phyloP scores from a whole-genome alignment of 257 asterid species.

The Orobanche coerulescens region DNA sequence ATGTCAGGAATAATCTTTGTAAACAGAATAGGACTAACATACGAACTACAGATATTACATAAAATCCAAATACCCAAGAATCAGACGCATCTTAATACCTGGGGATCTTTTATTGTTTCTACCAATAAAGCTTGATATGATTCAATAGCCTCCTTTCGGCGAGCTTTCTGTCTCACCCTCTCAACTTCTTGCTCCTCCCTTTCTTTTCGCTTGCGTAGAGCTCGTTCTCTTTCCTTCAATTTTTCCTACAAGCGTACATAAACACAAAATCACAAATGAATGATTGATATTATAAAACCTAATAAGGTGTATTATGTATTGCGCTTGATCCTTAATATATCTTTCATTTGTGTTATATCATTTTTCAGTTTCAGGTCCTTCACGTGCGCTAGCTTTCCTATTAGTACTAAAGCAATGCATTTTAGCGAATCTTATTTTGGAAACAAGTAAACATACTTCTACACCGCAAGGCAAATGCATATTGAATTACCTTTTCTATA shows the following conservation, averaged over 20 bases:
- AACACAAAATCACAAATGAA: slow-evolving; percentile 2
- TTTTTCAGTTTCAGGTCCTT: no score
- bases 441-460: background rate
- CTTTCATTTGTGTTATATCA: background rate
- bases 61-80: background rate
- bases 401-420: background rate
- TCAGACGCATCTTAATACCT: slow-evolving; percentile 39
- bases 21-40: background rate
- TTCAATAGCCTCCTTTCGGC: slow-evolving; percentile 86
- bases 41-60: background rate
- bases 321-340: no score
- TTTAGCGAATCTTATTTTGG: background rate
- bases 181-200: slow-evolving; percentile 99
- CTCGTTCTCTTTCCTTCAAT: slow-evolving; percentile 86
- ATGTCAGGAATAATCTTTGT: background rate
- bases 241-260: slow-evolving; percentile 50
- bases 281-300: slow-evolving; percentile 9
- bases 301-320: background rate
- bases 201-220: slow-evolving; percentile 82
- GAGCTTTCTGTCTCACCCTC: slow-evolving; percentile 89
- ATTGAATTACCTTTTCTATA: background rate
- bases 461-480: background rate
- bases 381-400: background rate
- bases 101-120: slow-evolving; percentile 91
- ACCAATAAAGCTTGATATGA: slow-evolving; percentile 89